Evolutionary conservation across 495 filamentous ascomycete genomes (phyloP).

Genomic region (Chaetomium cochliodes): DNA sequence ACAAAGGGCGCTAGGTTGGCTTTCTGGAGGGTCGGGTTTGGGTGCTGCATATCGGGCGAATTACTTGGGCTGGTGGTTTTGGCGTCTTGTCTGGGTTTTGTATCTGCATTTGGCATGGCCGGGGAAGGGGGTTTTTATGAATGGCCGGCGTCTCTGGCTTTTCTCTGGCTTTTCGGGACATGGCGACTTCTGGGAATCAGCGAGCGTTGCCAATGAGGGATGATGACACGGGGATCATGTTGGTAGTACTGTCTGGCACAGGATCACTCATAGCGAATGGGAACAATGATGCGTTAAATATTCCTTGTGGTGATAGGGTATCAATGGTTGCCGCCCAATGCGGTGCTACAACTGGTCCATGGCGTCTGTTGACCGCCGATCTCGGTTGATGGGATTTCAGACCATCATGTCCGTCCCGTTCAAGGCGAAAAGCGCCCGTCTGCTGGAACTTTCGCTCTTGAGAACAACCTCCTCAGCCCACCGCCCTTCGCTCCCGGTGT

Average conservation of each 20-base stretch:
- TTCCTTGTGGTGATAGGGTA: slow-evolving; percentile 1
- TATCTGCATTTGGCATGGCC: background rate
- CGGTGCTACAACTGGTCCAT: background rate
- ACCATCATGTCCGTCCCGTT: background rate
- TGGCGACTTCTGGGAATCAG: background rate
- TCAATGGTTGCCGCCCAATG: slow-evolving; percentile 4
- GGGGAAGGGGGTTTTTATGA: background rate
- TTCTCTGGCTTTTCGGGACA: background rate
- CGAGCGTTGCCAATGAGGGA: background rate
- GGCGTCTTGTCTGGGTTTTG: slow-evolving; percentile 5
- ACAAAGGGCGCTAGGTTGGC: background rate
- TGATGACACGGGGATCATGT: background rate
- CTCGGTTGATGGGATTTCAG: background rate
- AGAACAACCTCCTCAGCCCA: slow-evolving; percentile 32
- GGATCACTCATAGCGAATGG: slow-evolving; percentile 8
- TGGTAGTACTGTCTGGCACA: slow-evolving; percentile 9
- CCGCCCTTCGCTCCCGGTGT: slow-evolving; percentile 23
- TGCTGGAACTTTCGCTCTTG: background rate
- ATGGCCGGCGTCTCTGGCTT: background rate
- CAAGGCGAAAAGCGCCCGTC: background rate
- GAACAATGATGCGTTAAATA: slow-evolving; percentile 3
- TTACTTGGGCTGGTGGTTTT: background rate
- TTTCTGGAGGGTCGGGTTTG: background rate
- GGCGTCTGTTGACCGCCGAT: background rate
- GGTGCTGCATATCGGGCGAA: background rate